A percentile compares a stretch with the other conserved stretches of the same genome.
Conservation (phyloP, 192 early-diverging fungal species). For the Chytriomyces sp. region DNA sequence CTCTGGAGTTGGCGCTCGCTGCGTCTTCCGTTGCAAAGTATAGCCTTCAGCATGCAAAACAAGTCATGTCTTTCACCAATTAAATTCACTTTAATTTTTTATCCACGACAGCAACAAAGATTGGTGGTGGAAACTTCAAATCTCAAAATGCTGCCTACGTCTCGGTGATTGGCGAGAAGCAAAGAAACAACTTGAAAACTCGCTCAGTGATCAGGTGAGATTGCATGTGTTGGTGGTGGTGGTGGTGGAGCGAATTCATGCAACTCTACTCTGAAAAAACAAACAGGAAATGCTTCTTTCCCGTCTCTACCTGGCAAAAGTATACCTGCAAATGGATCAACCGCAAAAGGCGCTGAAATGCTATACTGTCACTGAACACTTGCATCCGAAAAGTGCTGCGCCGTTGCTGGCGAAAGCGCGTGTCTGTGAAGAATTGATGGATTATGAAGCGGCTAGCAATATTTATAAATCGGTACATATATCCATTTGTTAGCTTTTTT, state of each 20-base stretch:
- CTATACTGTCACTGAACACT: slow-evolving; percentile 23
- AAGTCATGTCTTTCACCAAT: no score
- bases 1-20: slow-evolving; percentile 35
- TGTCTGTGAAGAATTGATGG: slow-evolving; percentile 33
- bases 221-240: slow-evolving; percentile 4
- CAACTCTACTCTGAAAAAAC: no score
- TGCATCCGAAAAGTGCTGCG: background rate
- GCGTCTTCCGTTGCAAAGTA: slow-evolving; percentile 27
- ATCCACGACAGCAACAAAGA: slow-evolving; percentile 41
- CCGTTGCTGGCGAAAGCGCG: slow-evolving; percentile 36
- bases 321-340: slow-evolving; percentile 37
- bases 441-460: slow-evolving; percentile 19
- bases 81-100: no score
- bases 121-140: slow-evolving; percentile 50
- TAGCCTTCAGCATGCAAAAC: background rate
- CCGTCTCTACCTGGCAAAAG: slow-evolving; percentile 32
- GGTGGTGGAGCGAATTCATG: background rate
- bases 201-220: slow-evolving; percentile 32
- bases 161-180: slow-evolving; percentile 34
- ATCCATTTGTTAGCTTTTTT: no score
- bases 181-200: slow-evolving; percentile 28
- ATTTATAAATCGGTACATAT: slow-evolving; percentile 34
- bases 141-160: slow-evolving; percentile 30
- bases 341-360: slow-evolving; percentile 33
- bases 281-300: slow-evolving; percentile 34